phyloP scores from a whole-genome alignment of 495 filamentous ascomycete genomes.

The Cercophora scortea region DNA sequence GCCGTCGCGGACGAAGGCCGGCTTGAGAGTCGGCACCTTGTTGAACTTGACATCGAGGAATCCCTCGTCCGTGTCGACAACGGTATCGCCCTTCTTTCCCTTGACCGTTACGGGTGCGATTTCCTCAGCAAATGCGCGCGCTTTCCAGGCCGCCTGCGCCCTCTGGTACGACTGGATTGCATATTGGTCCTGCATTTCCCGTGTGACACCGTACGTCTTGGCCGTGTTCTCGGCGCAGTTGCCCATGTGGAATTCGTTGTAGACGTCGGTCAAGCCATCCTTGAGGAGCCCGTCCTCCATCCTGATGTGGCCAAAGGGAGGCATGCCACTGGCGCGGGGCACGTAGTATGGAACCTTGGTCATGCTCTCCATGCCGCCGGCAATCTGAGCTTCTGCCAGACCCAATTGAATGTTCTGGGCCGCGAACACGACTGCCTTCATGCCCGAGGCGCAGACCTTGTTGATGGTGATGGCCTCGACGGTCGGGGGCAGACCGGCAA shows the following conservation, averaged over 20 bases:
- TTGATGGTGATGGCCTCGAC: conserved; percentile 89
- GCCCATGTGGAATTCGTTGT: conserved; percentile 95
- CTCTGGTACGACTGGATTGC: conserved; percentile 82
- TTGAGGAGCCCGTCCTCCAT: conserved; percentile 89
- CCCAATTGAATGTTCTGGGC: conserved; percentile 93
- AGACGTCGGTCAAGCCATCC: conserved; percentile 94
- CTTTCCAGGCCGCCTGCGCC: conserved; percentile 83
- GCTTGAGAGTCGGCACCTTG: conserved; percentile 79
- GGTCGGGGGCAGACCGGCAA: conserved; percentile 69
- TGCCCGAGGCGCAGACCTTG: conserved; percentile 91
- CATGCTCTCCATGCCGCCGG: conserved; percentile 98
- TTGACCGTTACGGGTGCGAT: conserved; percentile 79
- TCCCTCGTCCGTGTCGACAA: conserved; percentile 78
- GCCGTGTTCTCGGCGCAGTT: conserved; percentile 95
- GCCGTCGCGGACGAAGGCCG: conserved; percentile 78
- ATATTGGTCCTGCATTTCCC: conserved; percentile 84
- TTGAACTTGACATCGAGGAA: conserved; percentile 77
- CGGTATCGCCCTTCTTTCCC: conserved; percentile 70
- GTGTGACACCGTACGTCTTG: conserved; percentile 71
- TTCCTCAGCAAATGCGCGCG: conserved; percentile 73
- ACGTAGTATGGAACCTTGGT: conserved; percentile 87
- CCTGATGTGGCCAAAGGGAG: conserved; percentile 76
- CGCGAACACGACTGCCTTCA: conserved; percentile 85
- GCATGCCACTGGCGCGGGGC: conserved; percentile 63
- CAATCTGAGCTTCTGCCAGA: conserved; percentile 74